Evolutionary conservation across 495 filamentous ascomycete genomes (phyloP).

Genomic region (Xylona heveae): DNA sequence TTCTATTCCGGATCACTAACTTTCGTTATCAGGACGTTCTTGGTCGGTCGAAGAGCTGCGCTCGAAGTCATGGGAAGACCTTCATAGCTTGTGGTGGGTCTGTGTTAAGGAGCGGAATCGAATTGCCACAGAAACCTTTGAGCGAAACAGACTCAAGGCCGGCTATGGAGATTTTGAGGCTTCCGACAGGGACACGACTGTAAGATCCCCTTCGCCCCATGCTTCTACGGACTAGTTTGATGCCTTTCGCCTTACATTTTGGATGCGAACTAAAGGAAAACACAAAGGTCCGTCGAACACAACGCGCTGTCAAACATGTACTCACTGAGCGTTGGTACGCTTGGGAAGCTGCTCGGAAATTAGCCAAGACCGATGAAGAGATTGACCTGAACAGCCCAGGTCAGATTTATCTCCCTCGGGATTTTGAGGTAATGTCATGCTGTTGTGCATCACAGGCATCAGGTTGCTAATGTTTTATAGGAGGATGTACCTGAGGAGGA

Average conservation of each 20-base stretch:
- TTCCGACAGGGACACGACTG: slow-evolving; percentile 31
- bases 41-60: slow-evolving; percentile 85
- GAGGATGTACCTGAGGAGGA: too few relatives aligned
- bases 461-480: too few relatives aligned
- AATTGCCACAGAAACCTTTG: slow-evolving; percentile 51
- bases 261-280: neutral
- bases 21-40: slow-evolving; percentile 32
- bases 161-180: slow-evolving; percentile 49
- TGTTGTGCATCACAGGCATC: too few relatives aligned
- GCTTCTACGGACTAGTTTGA: neutral
- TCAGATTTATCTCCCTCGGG: slow-evolving; percentile 16
- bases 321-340: slow-evolving; percentile 78
- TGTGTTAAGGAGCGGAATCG: slow-evolving; percentile 86
- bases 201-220: slow-evolving; percentile 19
- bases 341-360: slow-evolving; percentile 61
- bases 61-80: slow-evolving; percentile 76
- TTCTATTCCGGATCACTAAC: neutral
- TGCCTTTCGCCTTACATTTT: neutral
- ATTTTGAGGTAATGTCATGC: slow-evolving; percentile 10
- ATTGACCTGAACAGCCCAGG: too few relatives aligned
- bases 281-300: slow-evolving; percentile 50
- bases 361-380: slow-evolving; percentile 33
- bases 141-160: slow-evolving; percentile 38
- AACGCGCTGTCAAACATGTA: slow-evolving; percentile 58
- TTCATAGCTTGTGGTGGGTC: slow-evolving; percentile 86